A percentile compares a stretch with the other conserved stretches of the same genome.
Conservation (phyloP, 1,284 basidiomycete genomes). For the Leucoagaricus sp. region DNA sequence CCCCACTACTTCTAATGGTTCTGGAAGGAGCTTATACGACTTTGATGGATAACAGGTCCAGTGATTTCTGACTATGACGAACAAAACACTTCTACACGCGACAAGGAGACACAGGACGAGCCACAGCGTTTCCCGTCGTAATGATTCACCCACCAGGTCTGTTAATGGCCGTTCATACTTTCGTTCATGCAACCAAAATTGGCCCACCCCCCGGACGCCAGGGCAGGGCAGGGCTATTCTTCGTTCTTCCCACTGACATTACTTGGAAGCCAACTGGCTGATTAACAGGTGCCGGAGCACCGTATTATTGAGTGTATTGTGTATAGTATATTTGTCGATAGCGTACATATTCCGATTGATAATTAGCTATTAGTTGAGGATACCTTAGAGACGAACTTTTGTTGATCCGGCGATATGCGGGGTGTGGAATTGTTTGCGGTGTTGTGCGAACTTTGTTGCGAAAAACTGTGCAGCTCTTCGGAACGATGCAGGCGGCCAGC, state of each 20-base stretch:
- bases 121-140: not conserved
- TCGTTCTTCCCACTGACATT: not conserved
- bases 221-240: not conserved
- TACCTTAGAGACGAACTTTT: not conserved
- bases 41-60: slow-evolving; percentile 39
- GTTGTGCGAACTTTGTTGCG: slow-evolving; percentile 47
- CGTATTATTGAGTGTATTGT: slow-evolving; percentile 4
- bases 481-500: slow-evolving; percentile 46
- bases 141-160: not conserved
- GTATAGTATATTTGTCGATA: slow-evolving; percentile 6
- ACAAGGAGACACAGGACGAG: not conserved
- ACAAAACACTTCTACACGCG: not conserved
- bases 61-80: not conserved
- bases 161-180: not conserved
- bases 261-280: not conserved
- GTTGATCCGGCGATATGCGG: slow-evolving; percentile 13
- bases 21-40: slow-evolving; percentile 39
- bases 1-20: slow-evolving; percentile 9
- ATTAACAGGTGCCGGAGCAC: not conserved
- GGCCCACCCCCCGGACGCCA: not conserved
- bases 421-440: slow-evolving; percentile 18
- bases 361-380: slow-evolving; percentile 4
- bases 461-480: slow-evolving; percentile 58
- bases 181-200: slow-evolving; percentile 8
- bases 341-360: not conserved